Conservation (phyloP, 148 eudicot species). For the Chenopodium formosanum region DNA sequence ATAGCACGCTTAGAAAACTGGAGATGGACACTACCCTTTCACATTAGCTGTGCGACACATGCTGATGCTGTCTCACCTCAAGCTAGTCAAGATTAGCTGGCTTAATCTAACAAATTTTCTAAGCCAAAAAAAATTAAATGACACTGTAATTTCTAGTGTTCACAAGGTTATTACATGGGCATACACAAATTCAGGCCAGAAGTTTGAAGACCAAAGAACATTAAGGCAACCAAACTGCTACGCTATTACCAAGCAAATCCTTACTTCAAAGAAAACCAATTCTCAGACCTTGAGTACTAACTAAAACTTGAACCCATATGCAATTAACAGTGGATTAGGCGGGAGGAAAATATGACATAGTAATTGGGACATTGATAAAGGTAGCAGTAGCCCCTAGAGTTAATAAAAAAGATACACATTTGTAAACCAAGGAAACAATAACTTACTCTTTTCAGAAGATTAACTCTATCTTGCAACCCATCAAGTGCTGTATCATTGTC, state of each 20-base stretch:
- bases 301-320: neutral
- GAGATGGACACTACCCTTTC: neutral
- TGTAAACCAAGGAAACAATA: neutral
- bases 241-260: neutral
- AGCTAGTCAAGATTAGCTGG: neutral
- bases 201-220: neutral
- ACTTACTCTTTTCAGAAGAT: conserved; percentile 82
- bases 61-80: neutral
- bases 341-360: neutral
- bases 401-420: neutral
- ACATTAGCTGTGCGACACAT: neutral
- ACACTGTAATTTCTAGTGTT: neutral
- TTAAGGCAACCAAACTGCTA: neutral
- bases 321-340: neutral
- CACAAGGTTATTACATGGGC: neutral
- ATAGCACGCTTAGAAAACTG: neutral
- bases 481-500: conserved; percentile 80
- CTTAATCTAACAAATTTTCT: neutral
- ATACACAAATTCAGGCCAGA: neutral
- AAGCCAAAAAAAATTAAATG: neutral
- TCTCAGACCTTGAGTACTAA: neutral
- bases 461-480: conserved; percentile 88
- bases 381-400: neutral
- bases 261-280: neutral
- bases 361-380: neutral